A percentile compares a stretch with the other conserved stretches of the same genome.
Evolutionary conservation across 2,329 filamentous ascomycete genomes (phyloP).

Genomic region (Dendrostoma leiphaemia): DNA sequence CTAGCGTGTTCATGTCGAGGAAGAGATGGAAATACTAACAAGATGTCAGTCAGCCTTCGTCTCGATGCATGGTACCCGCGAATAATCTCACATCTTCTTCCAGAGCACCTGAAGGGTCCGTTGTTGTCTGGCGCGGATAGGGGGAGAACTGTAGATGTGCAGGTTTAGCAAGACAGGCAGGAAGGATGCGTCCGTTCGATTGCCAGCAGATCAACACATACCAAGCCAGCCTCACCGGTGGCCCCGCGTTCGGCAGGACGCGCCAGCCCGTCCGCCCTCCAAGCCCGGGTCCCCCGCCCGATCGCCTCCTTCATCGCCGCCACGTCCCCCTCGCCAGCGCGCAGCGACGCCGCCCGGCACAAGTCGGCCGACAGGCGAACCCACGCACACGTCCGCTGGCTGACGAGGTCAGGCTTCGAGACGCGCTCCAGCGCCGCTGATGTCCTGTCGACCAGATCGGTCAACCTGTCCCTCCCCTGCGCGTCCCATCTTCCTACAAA

Average conservation of each 20-base stretch:
- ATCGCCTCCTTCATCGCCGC: slow-evolving; percentile 6
- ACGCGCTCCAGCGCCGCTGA: not conserved
- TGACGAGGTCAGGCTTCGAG: slow-evolving; percentile 10
- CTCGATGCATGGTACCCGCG: not conserved
- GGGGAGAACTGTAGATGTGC: no score
- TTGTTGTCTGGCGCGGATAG: no score
- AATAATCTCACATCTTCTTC: slow-evolving; percentile 9
- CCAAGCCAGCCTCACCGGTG: not conserved
- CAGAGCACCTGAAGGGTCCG: no score
- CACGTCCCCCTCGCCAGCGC: not conserved
- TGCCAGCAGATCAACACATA: not conserved
- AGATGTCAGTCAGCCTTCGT: not conserved
- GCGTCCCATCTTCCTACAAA: not conserved
- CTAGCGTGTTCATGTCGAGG: slow-evolving; percentile 4
- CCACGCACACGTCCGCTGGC: slow-evolving; percentile 14
- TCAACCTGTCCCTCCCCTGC: not conserved
- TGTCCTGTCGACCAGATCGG: slow-evolving; percentile 1
- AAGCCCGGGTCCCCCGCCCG: not conserved
- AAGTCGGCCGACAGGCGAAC: slow-evolving; percentile 9
- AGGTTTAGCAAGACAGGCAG: no score
- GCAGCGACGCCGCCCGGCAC: slow-evolving; percentile 1
- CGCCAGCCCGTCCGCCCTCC: not conserved
- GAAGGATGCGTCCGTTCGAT: no score
- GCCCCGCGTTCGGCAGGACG: not conserved
- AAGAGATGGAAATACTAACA: slow-evolving; percentile 9